Base-by-base conservation (phyloP, 2,329 filamentous ascomycete species). In the Aureobasidium uvarum region DNA sequence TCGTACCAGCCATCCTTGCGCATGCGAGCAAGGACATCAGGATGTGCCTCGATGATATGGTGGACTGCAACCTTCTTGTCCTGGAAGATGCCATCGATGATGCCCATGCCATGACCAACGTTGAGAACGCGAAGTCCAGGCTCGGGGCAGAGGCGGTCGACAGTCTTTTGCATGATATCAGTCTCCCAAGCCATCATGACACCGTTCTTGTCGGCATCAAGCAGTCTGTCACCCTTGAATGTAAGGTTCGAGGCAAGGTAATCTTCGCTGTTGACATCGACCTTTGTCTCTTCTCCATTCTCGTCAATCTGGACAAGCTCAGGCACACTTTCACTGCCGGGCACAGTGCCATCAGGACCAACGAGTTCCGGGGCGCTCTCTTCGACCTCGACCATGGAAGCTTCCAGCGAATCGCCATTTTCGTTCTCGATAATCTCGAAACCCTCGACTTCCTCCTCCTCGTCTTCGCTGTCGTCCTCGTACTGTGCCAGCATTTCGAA, bases 401-500 rank as follows among this genome's bases (percentile, higher is more conserved):
- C 64, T 55, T 59, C 46, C 46, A 59, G 50, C 13, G 50, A 41
- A 11, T 58, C 62, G 11, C 31, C 45, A 4, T 62, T 45, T 45
- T 46, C 43, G 8, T 46, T 36, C 56, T 67, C 43, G 1, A 66
- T 20, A 20, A 68, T 51, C 58, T 68, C 64, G 10, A 68, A 63
- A 2, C 56, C 66, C 10, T 66, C 66, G 11, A 50, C 66, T 13
- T 65, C 50, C 39, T 72, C 68, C 5, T 69, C 67, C n/a, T 69
- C 80, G 1, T 80, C 81, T 16, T 82, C 81, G 0, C 79, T 77
- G 0, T 78, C 77, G 16, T 83, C 84, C 38, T 80, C 83, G 0
- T 79, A 83, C 3, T 86, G 89, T 1, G 80, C 83, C 5, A 97
- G 81, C 74, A 82, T 81, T 77, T 94, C 88, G 72, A 96, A 98